Base-by-base conservation (phyloP, 2,329 filamentous ascomycete species). In the Claviceps capensis region DNA sequence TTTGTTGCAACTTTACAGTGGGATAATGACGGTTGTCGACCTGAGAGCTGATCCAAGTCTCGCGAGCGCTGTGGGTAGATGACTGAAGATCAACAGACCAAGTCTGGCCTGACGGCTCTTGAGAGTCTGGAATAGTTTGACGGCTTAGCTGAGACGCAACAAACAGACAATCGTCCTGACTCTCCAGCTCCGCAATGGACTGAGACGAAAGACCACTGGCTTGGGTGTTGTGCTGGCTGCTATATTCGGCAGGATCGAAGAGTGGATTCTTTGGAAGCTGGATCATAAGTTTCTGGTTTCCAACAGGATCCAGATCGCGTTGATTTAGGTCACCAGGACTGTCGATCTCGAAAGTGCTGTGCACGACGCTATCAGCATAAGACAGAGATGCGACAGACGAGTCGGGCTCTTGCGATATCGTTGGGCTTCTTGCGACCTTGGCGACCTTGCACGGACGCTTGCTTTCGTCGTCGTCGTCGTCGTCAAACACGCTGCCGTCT, bases 71-170 rank as follows among this genome's bases (percentile, higher is more conserved):
- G 19, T 36, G 19, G 17, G 40, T 38, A 23, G 52, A 48, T 14
- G 46, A 38, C 26, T 37, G 34, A 26, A 45, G 22, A 46, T 51
- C 30, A 46, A 58, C 56, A 4, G 59, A 55, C 52, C 56, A 59
- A 13, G 57, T 55, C 49, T 58, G 59, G 11, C 56, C 59, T n/a
- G 63, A 63, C 9, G 54, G 56, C 37, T 69, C 70, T 53, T 74
- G 70, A 0, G 72, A 75, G 53, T 74, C 72, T 0, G 70, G 70
- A 23, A 75, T 69, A 3, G 68, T 72, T 26, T 57, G 56, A 50
- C 65, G 62, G 52, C 65, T 71, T 40, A 64, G 53, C 26, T 62
- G 57, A 4, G 62, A 60, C 17, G 62, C 55, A 52, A 71, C 49
- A 11, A 58, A 52, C 44, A 65, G 52, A 43, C 62, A 61, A 22